Evolutionary conservation across 2,329 filamentous ascomycete species (phyloP), one percentile per base, ranked within the genome.

Genomic region (Penicillium sp.): DNA sequence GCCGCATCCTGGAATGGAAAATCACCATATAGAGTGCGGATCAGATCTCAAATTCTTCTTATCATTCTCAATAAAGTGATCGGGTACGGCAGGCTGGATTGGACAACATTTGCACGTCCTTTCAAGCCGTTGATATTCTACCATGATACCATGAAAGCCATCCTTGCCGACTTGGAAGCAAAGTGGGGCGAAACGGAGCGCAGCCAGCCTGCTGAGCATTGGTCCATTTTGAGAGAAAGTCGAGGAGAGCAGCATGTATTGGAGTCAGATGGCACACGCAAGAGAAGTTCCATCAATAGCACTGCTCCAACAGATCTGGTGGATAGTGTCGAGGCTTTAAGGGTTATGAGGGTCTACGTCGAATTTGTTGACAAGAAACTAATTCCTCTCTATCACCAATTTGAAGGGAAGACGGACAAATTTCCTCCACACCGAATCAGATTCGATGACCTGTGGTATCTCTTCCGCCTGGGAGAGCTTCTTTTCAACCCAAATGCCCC

Each of bases 381-480:
- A 19, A 50, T 53, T 6, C 57, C 61, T 10, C 37, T 53, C 5
- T 29, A 49, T n/a, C 36, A 54, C 28, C 46, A 50, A 21, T 51
- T 56, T 18, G 36, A 56, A 5, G 48, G 46, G 31, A 16, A 23
- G 9, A 14, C 44, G 6, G 19, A 31, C 33, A 16, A 26, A 24
- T 11, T 16, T 13, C 8, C 21, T 11, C 29, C 33, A 5, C 28
- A 28, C 8, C 52, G 53, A 26, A 44, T 65, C 13, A 33, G 29
- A 4, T 65, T 64, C 40, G 44, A 37, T 10, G 61, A 65, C 28
- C 44, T 65, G 13, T 63, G 60, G 60, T 47, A 60, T 37, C 37
- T 61, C 3, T 61, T 55, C 24, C 51, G 52, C 29, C 54, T 54
- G 2, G 56, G 59, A 16, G 54, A 52, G 31, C 39, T 53, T 11